These are phyloP conservation scores for Aspergillus udagawae DNA, from an alignment of 2,329 filamentous ascomycete species.

Conservation along the genomic window DNA sequence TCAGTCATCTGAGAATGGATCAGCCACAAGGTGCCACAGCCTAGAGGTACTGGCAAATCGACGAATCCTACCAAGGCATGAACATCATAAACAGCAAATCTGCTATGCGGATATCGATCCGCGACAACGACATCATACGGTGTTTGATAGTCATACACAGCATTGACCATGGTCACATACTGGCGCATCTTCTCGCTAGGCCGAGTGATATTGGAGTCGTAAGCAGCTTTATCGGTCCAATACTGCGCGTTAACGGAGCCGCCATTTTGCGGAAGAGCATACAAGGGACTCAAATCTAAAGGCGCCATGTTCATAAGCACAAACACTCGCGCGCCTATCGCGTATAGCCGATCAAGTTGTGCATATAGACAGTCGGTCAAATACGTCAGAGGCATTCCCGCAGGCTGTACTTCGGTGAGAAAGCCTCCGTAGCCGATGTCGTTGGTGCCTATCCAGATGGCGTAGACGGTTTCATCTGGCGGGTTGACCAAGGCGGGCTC, in stretches of 20 bases:
- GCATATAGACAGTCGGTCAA: conserved; percentile 66
- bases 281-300: conserved; percentile 62
- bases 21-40: background rate
- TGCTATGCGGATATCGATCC: conserved; percentile 49
- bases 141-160: conserved; percentile 49
- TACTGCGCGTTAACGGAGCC: conserved; percentile 43
- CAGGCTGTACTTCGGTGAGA: conserved; percentile 58
- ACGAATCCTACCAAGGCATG: conserved; percentile 51
- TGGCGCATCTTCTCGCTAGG: conserved; percentile 50
- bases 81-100: conserved; percentile 63
- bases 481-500: conserved; percentile 36
- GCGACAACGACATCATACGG: conserved; percentile 42
- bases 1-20: conserved; percentile 50
- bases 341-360: conserved; percentile 60
- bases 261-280: conserved; percentile 49
- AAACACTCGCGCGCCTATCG: conserved; percentile 63
- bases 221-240: conserved; percentile 42
- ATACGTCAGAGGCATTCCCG: conserved; percentile 57
- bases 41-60: background rate
- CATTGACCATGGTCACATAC: conserved; percentile 48
- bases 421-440: conserved; percentile 65
- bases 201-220: conserved; percentile 43
- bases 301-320: conserved; percentile 67
- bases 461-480: conserved; percentile 62
- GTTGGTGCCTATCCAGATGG: conserved; percentile 77